Conservation (phyloP, 1,284 basidiomycete species). For the Irpex sp. region DNA sequence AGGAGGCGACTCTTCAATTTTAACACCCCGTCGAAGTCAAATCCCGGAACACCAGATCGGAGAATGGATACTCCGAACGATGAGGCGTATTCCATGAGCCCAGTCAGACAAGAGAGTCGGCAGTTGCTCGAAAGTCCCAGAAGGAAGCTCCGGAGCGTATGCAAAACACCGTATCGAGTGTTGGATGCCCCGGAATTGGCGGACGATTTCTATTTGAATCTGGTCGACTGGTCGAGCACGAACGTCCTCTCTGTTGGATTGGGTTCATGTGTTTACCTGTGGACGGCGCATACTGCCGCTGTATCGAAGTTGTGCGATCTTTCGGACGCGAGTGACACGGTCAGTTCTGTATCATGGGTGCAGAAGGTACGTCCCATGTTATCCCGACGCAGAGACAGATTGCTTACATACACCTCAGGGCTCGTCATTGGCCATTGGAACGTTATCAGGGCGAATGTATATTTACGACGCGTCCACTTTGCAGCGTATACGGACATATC, state of each 20-base stretch:
- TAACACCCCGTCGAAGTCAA: conserved; percentile 57
- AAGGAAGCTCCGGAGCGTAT: conserved; percentile 78
- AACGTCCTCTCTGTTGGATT: conserved; percentile 95
- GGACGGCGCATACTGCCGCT: conserved; percentile 91
- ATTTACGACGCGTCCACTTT: conserved; percentile 93
- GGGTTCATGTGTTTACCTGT: conserved; percentile 91
- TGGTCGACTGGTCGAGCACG: conserved; percentile 96
- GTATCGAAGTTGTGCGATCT: conserved; percentile 94
- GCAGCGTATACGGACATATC: conserved; percentile 80
- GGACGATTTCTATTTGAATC: conserved; percentile 97
- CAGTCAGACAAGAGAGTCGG: conserved; percentile 83
- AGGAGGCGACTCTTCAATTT: conserved; percentile 67
- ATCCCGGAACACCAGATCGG: conserved; percentile 53
- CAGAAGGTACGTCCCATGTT: conserved; percentile 58
- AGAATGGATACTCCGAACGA: conserved; percentile 76
- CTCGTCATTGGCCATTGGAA: conserved; percentile 89
- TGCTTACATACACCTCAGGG: conserved; percentile 44
- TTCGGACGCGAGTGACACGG: conserved; percentile 53
- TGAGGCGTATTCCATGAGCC: conserved; percentile 87
- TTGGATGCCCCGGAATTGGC: conserved; percentile 72
- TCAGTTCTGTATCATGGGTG: conserved; percentile 91
- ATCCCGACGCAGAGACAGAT: neutral
- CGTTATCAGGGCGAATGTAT: conserved; percentile 82
- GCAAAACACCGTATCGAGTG: conserved; percentile 98
- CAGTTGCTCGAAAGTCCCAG: conserved; percentile 84